A percentile compares a stretch with the other conserved stretches of the same genome.
These are phyloP conservation scores for Fonsecaea nubica DNA, from an alignment of 2,329 filamentous ascomycete genomes.

Conservation along the genomic window DNA sequence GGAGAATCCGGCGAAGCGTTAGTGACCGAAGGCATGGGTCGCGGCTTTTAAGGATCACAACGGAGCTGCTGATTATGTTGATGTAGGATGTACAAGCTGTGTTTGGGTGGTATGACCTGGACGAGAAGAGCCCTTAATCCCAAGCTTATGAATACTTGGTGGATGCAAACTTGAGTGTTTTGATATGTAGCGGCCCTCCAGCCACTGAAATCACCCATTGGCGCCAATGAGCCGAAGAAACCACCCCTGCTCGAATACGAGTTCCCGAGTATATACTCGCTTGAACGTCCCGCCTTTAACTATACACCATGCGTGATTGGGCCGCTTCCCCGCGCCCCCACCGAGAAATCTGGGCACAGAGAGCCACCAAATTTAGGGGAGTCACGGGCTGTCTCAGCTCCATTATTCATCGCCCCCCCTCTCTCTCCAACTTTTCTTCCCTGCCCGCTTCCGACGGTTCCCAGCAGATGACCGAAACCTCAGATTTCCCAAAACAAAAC, in stretches of 20 bases:
- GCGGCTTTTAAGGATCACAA: conserved; percentile 8
- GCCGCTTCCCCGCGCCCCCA: neutral
- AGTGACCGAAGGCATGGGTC: conserved; percentile 21
- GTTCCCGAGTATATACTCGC: neutral
- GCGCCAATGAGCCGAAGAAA: no score
- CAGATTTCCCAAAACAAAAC: conserved; percentile 6
- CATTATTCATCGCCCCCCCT: neutral
- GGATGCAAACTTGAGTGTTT: neutral
- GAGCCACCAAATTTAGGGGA: conserved; percentile 5
- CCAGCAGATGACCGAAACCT: conserved; percentile 17
- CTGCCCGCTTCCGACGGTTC: conserved; percentile 33
- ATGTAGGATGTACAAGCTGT: neutral
- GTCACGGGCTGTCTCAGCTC: neutral
- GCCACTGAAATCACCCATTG: neutral
- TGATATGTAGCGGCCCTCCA: no score
- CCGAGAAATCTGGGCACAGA: neutral
- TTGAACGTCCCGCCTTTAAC: neutral
- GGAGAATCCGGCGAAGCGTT: conserved; percentile 60
- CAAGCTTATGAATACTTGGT: neutral
- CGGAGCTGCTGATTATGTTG: neutral
- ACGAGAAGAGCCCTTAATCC: neutral
- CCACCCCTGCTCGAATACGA: no score
- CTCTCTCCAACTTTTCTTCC: conserved; percentile 12
- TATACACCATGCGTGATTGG: conserved; percentile 11
- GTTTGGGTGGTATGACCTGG: neutral